phyloP scores from a whole-genome alignment of 768 basidiomycete genomes.

The Fibroporia radiculosa region DNA sequence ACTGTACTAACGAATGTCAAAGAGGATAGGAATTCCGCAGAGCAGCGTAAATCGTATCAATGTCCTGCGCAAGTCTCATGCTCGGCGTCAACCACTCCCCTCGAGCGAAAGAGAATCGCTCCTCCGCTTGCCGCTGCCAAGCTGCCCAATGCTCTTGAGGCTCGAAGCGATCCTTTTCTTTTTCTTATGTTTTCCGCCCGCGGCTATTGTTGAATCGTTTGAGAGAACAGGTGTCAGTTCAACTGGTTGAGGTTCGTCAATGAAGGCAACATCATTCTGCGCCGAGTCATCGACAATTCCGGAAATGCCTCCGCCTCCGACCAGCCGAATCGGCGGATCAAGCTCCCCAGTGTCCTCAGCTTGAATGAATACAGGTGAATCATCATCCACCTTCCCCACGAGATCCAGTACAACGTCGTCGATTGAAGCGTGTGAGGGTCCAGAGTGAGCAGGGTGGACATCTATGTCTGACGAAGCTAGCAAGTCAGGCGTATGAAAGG shows the following conservation, averaged over 20 bases:
- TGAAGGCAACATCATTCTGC: conserved; percentile 25
- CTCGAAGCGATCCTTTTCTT: conserved; percentile 49
- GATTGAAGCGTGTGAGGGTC: conserved; percentile 4
- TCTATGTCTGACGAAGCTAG: conserved; percentile 7
- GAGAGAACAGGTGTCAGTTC: conserved; percentile 28
- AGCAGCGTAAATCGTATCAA: conserved; percentile 14
- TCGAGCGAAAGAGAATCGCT: conserved; percentile 43
- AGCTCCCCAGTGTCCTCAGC: conserved; percentile 14
- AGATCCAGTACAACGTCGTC: background rate
- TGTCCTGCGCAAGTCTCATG: conserved; percentile 6
- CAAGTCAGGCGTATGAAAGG: conserved; percentile 7
- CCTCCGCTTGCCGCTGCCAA: conserved; percentile 38
- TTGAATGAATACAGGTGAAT: conserved; percentile 19
- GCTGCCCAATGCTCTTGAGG: conserved; percentile 46
- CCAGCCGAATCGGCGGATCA: conserved; percentile 46
- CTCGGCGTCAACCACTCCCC: conserved; percentile 19
- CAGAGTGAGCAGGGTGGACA: conserved; percentile 3
- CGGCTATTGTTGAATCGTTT: conserved; percentile 22
- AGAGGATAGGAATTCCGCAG: conserved; percentile 5
- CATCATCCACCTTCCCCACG: conserved; percentile 11
- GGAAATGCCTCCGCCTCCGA: conserved; percentile 46
- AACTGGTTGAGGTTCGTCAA: conserved; percentile 28
- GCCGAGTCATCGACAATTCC: conserved; percentile 29
- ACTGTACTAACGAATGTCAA: conserved; percentile 14
- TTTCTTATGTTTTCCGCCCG: conserved; percentile 38